Evolutionary conservation across 768 basidiomycete genomes (phyloP), one percentile per base, ranked within the genome.

Genomic region (Pholiota conissans): DNA sequence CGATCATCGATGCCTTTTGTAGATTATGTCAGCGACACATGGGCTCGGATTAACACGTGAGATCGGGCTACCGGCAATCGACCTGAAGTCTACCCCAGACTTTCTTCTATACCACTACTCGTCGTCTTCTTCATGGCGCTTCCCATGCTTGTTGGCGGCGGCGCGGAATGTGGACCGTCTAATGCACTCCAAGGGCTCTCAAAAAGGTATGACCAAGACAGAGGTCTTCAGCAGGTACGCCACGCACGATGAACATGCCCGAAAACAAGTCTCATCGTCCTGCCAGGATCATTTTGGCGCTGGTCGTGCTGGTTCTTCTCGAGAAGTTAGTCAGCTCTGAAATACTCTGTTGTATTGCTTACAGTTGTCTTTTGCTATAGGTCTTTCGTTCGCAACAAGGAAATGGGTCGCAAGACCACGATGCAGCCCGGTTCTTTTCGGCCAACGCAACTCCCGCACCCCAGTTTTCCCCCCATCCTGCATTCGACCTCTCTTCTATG

Each of bases 111-210:
- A 55, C 52, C 46, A 57, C 30, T 49, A 32, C 11, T 55, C 45
- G 39, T 49, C 45, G 16, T 30, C 27, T 18, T 48, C 57, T 29
- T 37, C 26, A 93, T 94, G 92, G 86, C 91, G 5, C 78, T 95
- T 27, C 87, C 91, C 49, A 82, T 91, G 79, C 86, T 95, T 18
- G 80, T 87, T 6, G 84, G 81, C 20, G 84, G 81, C 46, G 86
- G 85, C 39, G 78, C 90, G 1, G 91, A 93, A 42, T 96, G 93
- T 62, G 94, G 94, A 0, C 93, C 94, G 5, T 82, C 83, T 0
- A 96, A 94, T 69, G 85, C 92, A 10, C 72, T 96, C 16, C 90
- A 92, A 66, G 83, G 80, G 14, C 82, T 96, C 5, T 80, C 89
- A 0, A 95, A 94, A 67, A 79, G 82, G 45, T 87, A 93, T 60